Conservation (phyloP, 495 filamentous ascomycete genomes). For the Aspergillus sclerotiicarbonarius region DNA sequence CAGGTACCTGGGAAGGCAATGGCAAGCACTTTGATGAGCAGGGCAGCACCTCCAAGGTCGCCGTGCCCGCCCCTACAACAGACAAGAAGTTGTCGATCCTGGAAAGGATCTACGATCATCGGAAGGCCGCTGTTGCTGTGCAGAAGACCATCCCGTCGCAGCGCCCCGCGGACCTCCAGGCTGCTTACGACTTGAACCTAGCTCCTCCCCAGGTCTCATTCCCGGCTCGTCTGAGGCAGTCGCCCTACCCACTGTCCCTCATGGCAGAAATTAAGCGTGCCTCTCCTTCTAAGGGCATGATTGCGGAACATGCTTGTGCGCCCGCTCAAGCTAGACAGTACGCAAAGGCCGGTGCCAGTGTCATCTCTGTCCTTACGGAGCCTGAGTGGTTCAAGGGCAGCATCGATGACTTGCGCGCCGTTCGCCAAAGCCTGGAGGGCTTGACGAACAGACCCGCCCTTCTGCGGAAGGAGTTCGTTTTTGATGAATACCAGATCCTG, state of each 20-base stretch:
- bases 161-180: conserved; percentile 80
- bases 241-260: conserved; percentile 77
- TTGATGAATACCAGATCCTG: conserved; percentile 97
- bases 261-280: conserved; percentile 98
- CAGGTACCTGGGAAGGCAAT: conserved; percentile 89
- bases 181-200: conserved; percentile 76
- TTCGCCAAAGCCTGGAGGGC: conserved; percentile 81
- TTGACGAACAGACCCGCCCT: conserved; percentile 91
- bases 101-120: conserved; percentile 86
- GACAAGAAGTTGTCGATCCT: conserved; percentile 79
- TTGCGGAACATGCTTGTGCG: conserved; percentile 81
- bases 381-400: conserved; percentile 98
- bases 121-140: conserved; percentile 69
- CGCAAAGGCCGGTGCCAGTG: conserved; percentile 88
- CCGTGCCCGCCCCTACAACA: conserved; percentile 21
- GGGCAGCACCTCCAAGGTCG: conserved; percentile 19
- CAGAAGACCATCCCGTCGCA: conserved; percentile 88
- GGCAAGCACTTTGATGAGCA: conserved; percentile 36
- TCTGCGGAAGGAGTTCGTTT: conserved; percentile 94
- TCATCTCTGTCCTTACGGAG: conserved; percentile 96
- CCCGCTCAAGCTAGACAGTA: conserved; percentile 89
- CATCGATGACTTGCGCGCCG: conserved; percentile 87
- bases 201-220: conserved; percentile 85
- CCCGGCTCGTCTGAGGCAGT: conserved; percentile 71
- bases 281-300: conserved; percentile 94